These are phyloP conservation scores for Debaryomyces sp. DNA, from an alignment of 1,139 yeast species.

Conservation along the genomic window DNA sequence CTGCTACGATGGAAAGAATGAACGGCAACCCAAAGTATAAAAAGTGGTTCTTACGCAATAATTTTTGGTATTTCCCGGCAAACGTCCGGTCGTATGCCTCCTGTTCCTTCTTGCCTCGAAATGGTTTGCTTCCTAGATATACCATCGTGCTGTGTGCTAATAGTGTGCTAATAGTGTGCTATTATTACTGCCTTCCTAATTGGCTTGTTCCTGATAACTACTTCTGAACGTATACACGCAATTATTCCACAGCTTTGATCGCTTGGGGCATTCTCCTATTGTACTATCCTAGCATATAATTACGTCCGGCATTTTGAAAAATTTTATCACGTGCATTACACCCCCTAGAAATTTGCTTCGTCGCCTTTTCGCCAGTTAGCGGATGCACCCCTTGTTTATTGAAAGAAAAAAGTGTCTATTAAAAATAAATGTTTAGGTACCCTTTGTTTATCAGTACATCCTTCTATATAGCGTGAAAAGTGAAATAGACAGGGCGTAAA, in stretches of 20 bases:
- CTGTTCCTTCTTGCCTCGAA: conserved; percentile 71
- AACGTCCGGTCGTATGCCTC: conserved; percentile 64
- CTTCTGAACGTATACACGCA: background rate
- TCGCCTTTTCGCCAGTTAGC: conserved; percentile 2
- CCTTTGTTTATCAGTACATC: background rate
- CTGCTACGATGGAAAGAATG: conserved; percentile 75
- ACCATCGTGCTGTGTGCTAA: conserved; percentile 28
- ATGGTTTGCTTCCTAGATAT: conserved; percentile 49
- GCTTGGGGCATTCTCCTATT: background rate
- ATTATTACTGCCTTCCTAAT: background rate
- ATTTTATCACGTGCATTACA: background rate
- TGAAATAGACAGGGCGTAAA: background rate
- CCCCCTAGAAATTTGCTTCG: conserved; percentile 5
- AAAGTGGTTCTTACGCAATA: conserved; percentile 72
- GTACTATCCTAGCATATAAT: background rate
- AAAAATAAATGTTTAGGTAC: background rate
- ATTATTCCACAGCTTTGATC: background rate
- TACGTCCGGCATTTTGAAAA: conserved; percentile 1
- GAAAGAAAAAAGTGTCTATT: conserved; percentile 1
- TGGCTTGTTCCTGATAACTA: background rate
- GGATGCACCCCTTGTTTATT: conserved; percentile 5
- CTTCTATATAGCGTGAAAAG: conserved; percentile 1
- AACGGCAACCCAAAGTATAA: conserved; percentile 85
- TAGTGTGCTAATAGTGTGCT: background rate
- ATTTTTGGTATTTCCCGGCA: conserved; percentile 70